Conservation (phyloP, 2,329 filamentous ascomycete genomes). For the Calycina herbarum region DNA sequence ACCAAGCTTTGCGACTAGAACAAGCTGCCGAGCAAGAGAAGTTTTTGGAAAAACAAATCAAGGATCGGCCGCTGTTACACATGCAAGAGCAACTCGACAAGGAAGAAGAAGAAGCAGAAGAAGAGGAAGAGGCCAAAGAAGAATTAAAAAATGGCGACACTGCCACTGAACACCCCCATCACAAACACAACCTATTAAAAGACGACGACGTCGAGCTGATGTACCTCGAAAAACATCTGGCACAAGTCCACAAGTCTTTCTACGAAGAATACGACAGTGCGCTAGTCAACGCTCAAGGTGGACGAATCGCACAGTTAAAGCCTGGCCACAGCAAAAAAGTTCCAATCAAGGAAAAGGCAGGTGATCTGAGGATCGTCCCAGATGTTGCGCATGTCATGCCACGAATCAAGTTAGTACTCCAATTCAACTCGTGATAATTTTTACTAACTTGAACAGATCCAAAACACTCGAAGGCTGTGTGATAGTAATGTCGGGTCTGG, state of each 20-base stretch:
- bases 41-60: conserved; percentile 82
- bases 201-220: conserved; percentile 85
- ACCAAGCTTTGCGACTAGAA: conserved; percentile 66
- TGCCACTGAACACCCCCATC: conserved; percentile 37
- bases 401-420: conserved; percentile 61
- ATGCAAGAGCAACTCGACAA: conserved; percentile 90
- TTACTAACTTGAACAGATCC: conserved; percentile 38
- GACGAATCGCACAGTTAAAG: conserved; percentile 42
- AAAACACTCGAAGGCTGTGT: conserved; percentile 72
- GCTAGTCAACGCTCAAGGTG: conserved; percentile 41
- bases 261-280: conserved; percentile 76
- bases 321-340: conserved; percentile 45
- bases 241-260: conserved; percentile 73
- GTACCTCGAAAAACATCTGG: conserved; percentile 74
- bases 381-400: conserved; percentile 87
- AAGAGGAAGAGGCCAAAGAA: conserved; percentile 40
- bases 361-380: conserved; percentile 65
- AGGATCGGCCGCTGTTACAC: conserved; percentile 83
- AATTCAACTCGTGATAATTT: background rate
- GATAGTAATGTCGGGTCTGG: conserved; percentile 87
- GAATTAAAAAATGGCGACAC: conserved; percentile 41
- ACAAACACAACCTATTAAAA: conserved; percentile 74
- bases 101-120: conserved; percentile 68
- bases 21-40: conserved; percentile 87
- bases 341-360: conserved; percentile 41